Evolutionary conservation across 163 green algal species (phyloP).

Genomic region (Volvox carteri): DNA sequence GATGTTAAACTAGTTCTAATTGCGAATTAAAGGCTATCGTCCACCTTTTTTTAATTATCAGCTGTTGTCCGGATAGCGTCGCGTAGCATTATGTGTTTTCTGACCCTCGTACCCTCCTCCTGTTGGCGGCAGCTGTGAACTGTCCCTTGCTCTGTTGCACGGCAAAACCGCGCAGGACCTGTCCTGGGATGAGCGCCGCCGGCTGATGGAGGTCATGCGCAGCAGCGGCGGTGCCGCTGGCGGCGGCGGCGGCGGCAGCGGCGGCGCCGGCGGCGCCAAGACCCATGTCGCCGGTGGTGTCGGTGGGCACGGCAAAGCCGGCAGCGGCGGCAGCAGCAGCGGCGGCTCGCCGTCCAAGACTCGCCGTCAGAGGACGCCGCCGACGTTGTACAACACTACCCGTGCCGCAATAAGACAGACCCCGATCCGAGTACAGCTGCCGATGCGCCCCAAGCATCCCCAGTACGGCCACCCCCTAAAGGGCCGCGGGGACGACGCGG

Average conservation of each 20-base stretch:
- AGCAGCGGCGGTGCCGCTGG: background rate
- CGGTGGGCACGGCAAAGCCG: background rate
- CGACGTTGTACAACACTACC: conserved; percentile 16
- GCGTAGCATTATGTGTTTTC: too few species aligned
- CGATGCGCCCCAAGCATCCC: background rate
- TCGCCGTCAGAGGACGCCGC: background rate
- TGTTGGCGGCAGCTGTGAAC: too few species aligned
- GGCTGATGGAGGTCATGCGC: background rate
- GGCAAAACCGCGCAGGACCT: conserved; percentile 36
- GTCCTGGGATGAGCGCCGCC: conserved; percentile 48
- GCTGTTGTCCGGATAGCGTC: too few species aligned
- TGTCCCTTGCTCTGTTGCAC: too few species aligned
- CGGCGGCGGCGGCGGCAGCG: background rate
- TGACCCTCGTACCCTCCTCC: too few species aligned
- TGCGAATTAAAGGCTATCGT: too few species aligned
- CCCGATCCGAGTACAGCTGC: background rate
- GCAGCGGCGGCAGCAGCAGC: background rate
- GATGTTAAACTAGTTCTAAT: too few species aligned
- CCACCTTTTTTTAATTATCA: too few species aligned
- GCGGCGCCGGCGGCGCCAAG: background rate
- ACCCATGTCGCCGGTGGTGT: background rate
- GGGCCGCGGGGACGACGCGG: conserved; percentile 29
- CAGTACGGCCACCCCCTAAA: background rate
- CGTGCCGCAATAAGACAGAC: background rate
- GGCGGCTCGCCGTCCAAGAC: conserved; percentile 6